Evolutionary conservation across 2,329 filamentous ascomycete genomes (phyloP).

Genomic region (Aquanectria penicillioides): DNA sequence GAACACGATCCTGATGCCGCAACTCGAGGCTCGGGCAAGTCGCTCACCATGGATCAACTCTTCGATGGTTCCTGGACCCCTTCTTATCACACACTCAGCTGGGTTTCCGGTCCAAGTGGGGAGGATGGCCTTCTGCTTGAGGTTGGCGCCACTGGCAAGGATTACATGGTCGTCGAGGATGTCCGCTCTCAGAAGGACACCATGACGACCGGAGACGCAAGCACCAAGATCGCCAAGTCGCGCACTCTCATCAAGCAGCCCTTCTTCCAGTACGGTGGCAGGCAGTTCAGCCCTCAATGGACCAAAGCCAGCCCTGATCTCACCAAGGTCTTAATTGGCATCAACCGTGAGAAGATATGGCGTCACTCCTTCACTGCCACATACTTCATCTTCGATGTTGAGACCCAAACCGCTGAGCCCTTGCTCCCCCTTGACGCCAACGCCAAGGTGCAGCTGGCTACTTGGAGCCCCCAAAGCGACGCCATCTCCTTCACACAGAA

Average conservation of each 20-base stretch:
- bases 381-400: constrained; percentile 95
- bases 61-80: constrained; percentile 72
- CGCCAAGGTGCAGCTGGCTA: constrained; percentile 81
- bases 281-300: constrained; percentile 65
- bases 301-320: constrained; percentile 84
- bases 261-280: constrained; percentile 68
- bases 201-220: constrained; percentile 46
- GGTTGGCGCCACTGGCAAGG: constrained; percentile 69
- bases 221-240: constrained; percentile 55
- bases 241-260: constrained; percentile 79
- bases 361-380: constrained; percentile 86
- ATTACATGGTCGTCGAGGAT: constrained; percentile 88
- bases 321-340: constrained; percentile 85
- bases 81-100: constrained; percentile 73
- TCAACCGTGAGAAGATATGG: constrained; percentile 80
- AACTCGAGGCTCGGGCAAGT: constrained; percentile 72
- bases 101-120: constrained; percentile 78
- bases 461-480: constrained; percentile 89
- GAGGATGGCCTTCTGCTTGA: constrained; percentile 90
- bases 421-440: constrained; percentile 75
- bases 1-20: constrained; percentile 77
- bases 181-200: constrained; percentile 64
- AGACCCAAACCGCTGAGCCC: constrained; percentile 78
- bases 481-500: constrained; percentile 88
- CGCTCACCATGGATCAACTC: constrained; percentile 78